Evolutionary conservation across 108 stramenopile species (phyloP).

Genomic region (Cylindrotheca closterium): DNA sequence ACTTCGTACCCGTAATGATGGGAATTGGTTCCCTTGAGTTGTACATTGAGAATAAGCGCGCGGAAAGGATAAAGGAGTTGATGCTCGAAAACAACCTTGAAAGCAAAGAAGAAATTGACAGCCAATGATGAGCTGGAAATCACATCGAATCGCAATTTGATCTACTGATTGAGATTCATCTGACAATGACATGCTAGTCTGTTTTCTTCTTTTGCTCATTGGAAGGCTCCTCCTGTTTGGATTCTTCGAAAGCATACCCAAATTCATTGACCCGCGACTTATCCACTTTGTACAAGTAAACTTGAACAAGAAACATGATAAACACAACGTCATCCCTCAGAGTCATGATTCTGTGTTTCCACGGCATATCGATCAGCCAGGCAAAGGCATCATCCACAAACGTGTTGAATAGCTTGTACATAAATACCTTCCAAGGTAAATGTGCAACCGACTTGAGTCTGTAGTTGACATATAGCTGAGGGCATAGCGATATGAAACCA

Average conservation of each 20-base stretch:
- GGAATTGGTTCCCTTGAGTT: slow-evolving; percentile 47
- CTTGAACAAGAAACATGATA: slow-evolving; percentile 47
- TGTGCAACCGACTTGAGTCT: slow-evolving; percentile 66
- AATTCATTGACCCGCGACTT: slow-evolving; percentile 54
- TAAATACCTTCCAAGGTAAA: slow-evolving; percentile 58
- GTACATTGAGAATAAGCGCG: slow-evolving; percentile 19
- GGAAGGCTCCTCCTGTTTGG: no score
- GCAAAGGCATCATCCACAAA: slow-evolving; percentile 70
- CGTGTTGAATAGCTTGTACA: slow-evolving; percentile 68
- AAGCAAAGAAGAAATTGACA: background rate
- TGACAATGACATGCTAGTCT: no score
- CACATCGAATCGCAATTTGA: no score
- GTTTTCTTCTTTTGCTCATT: no score
- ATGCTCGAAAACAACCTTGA: background rate
- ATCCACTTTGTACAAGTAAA: slow-evolving; percentile 51
- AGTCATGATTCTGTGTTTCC: slow-evolving; percentile 58
- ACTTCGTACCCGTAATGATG: slow-evolving; percentile 70
- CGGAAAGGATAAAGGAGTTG: slow-evolving; percentile 8
- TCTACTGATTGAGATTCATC: no score
- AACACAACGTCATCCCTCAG: slow-evolving; percentile 67
- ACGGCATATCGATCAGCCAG: slow-evolving; percentile 57
- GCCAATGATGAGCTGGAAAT: no score
- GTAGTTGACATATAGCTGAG: slow-evolving; percentile 77
- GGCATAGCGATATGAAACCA: slow-evolving; percentile 57
- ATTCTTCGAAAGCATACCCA: slow-evolving; percentile 44